Evolutionary conservation across 345 rosid species (phyloP), one percentile per base, ranked within the genome.

Genomic region (Gynandropsis gynandra): DNA sequence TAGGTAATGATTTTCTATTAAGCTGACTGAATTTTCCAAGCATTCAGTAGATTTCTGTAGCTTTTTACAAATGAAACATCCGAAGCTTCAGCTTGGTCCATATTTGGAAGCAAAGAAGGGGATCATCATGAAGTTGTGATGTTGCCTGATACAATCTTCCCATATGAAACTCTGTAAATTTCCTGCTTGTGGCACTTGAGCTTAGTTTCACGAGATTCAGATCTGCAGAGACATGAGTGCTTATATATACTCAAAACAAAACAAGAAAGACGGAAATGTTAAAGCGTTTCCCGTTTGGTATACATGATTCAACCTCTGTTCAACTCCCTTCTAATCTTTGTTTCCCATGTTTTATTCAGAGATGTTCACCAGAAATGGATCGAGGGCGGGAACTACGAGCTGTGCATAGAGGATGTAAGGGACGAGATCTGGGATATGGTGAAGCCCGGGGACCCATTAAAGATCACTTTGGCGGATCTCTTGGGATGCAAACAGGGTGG

Each of bases 381-480:
- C 0, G 99, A 93, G 74, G 99, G 99, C 15, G 97, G 97, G 21
- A 93, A 93, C 79, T 93, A 88, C 24, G 99, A 93, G 64, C 58
- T 93, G 35, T 88, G 99, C 51, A 93, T 93, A 1, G 99, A 88
- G 42, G 99, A 88, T 60, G 99, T 93, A 8, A 74, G 99, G 67
- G 97, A 88, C 52, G 99, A 93, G 69, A 88, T 88, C 56, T 88
- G 99, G 99, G 97, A 93, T 59, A 93, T 93, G 99, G 99, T 93
- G 50, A 93, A 93, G 74, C 99, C 97, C 32, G 70, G 70, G 40
- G 95, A 93, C 68, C 87, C 84, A 0, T 66, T 93, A 46, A 78
- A 35, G 72, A 81, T 93, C 52, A 76, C 90, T 0, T 66, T 85
- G 50, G 54, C 77, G 0, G 97, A 93, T 71, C 82, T 93, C 50